phyloP scores from a whole-genome alignment of 345 rosid species.

The Eucalyptus pauciflora region DNA sequence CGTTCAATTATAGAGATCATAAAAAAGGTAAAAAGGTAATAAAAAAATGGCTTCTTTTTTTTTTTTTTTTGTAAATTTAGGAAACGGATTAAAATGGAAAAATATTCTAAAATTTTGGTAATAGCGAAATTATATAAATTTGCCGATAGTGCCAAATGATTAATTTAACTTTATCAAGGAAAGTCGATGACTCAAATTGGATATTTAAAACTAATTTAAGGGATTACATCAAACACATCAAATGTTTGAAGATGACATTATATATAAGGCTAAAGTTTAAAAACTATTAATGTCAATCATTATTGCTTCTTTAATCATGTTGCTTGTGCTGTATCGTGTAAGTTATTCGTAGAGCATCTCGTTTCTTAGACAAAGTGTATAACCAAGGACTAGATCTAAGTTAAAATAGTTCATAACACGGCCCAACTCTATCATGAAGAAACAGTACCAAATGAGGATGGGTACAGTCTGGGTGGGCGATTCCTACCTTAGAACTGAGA shows the following conservation, averaged over 20 bases:
- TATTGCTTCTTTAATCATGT: background rate
- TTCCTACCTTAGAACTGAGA: no score
- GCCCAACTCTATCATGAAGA: background rate
- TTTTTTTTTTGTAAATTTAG: no score
- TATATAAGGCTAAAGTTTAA: background rate
- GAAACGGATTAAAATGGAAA: no score
- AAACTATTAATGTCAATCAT: background rate
- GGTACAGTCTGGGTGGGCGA: no score
- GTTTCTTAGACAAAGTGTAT: no score
- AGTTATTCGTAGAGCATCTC: background rate
- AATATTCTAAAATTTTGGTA: no score
- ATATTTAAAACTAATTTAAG: background rate
- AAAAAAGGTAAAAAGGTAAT: background rate
- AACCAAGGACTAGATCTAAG: no score
- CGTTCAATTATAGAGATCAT: background rate
- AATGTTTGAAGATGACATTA: background rate
- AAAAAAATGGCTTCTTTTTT: background rate
- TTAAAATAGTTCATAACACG: background rate
- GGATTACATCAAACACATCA: background rate
- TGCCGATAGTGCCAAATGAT: no score
- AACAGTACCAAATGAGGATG: background rate
- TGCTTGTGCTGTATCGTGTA: background rate
- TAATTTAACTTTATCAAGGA: background rate
- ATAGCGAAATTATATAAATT: no score
- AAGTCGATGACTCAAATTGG: background rate